Percentiles rank a stretch among this genome's conserved stretches.
phyloP scores from a whole-genome alignment of 352 stramenopile species.

The Saprolegnia diclina region DNA sequence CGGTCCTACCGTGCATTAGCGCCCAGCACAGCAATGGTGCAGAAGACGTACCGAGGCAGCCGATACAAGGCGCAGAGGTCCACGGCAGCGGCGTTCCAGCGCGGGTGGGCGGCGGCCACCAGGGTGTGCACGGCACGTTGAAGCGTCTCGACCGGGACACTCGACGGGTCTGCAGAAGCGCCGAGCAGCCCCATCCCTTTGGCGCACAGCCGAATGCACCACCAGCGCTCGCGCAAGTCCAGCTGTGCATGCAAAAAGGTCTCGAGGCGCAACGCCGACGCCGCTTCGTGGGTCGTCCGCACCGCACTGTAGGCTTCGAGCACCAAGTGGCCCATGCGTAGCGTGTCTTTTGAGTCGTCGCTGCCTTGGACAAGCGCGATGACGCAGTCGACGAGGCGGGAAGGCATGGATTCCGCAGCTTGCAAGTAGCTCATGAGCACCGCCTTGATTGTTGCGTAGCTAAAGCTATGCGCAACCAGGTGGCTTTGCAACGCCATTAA shows the following conservation, averaged over 20 bases:
- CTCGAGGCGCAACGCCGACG: background rate
- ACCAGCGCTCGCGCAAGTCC: background rate
- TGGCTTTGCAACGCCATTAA: slow-evolving; percentile 31
- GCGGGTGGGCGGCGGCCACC: background rate
- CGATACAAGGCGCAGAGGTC: slow-evolving; percentile 16
- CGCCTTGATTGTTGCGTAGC: slow-evolving; percentile 25
- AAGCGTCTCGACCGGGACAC: background rate
- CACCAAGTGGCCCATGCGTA: slow-evolving; percentile 54
- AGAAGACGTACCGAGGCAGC: slow-evolving; percentile 5
- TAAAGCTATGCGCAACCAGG: slow-evolving; percentile 20
- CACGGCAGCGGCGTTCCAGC: slow-evolving; percentile 16
- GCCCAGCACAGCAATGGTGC: background rate
- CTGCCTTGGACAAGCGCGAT: slow-evolving; percentile 18
- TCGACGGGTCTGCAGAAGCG: background rate
- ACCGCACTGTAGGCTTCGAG: slow-evolving; percentile 34
- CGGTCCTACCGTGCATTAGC: background rate
- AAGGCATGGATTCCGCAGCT: background rate
- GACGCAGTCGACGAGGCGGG: slow-evolving; percentile 20
- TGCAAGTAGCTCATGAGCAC: background rate
- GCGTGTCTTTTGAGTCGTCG: slow-evolving; percentile 33
- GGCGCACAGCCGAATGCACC: slow-evolving; percentile 13
- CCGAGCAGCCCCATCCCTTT: slow-evolving; percentile 1
- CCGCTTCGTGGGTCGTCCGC: background rate
- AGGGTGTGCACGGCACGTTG: background rate
- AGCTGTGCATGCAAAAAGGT: background rate